Percentiles rank a stretch among this genome's conserved stretches.
Conservation (phyloP, 169 alveolate genomes). For the Babesia bovis region DNA sequence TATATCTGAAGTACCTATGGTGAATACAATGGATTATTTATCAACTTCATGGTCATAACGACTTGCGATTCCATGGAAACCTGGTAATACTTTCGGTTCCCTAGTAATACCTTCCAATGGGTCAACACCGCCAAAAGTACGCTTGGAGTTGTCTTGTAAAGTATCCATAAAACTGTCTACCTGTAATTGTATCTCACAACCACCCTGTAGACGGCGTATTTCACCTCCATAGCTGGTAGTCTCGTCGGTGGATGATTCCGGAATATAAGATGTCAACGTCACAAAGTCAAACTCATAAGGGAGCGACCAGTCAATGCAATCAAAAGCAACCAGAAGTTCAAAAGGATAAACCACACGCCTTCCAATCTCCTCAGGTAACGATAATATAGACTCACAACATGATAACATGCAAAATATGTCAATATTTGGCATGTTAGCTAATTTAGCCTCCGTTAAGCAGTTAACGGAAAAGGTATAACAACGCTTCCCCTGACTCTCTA, state of each 20-base stretch:
- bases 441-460: conserved; percentile 71
- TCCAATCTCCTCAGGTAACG: conserved; percentile 52
- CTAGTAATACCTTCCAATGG: conserved; percentile 27
- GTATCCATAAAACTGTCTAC: conserved; percentile 20
- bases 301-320: conserved; percentile 65
- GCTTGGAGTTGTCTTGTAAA: conserved; percentile 24
- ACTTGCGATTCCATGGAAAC: conserved; percentile 58
- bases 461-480: conserved; percentile 63
- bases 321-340: conserved; percentile 73
- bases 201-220: conserved; percentile 14
- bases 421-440: conserved; percentile 70
- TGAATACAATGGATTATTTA: neutral
- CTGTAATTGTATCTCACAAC: conserved; percentile 8
- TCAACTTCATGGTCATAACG: conserved; percentile 44
- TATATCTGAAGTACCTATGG: neutral
- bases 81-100: conserved; percentile 20
- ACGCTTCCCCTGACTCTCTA: conserved; percentile 49
- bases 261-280: conserved; percentile 15
- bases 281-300: conserved; percentile 60
- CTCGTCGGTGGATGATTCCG: neutral
- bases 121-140: conserved; percentile 59
- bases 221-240: neutral
- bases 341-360: conserved; percentile 65
- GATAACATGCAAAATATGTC: conserved; percentile 70
- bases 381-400: conserved; percentile 54